These are phyloP conservation scores for Elsinoe batatas DNA, from an alignment of 2,329 filamentous ascomycete species.

Conservation along the genomic window DNA sequence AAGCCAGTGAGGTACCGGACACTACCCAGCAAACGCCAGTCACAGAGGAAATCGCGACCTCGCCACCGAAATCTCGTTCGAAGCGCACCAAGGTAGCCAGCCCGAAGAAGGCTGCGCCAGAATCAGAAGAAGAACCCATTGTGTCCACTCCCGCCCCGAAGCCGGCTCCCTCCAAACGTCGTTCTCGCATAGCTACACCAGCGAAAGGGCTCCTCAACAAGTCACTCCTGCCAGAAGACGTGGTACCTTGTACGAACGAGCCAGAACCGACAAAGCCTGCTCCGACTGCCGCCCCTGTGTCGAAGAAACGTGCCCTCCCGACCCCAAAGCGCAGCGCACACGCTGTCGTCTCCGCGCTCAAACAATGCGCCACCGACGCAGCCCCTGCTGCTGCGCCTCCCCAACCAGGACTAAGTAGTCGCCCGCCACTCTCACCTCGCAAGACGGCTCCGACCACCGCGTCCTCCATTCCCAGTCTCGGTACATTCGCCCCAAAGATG, in stretches of 20 bases:
- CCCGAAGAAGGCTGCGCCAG: not conserved
- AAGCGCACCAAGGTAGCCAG: not conserved
- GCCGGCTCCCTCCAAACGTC: slow-evolving; percentile 18
- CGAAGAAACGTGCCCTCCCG: slow-evolving; percentile 5
- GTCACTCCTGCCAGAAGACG: slow-evolving; percentile 6
- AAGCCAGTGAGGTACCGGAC: not conserved
- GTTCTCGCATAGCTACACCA: slow-evolving; percentile 28
- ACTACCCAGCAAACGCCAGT: not conserved
- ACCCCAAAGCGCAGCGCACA: slow-evolving; percentile 10
- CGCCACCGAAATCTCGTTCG: slow-evolving; percentile 4
- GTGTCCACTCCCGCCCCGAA: slow-evolving; percentile 5
- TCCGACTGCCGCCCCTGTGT: not conserved
- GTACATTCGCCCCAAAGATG: slow-evolving; percentile 6
- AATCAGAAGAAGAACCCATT: not conserved
- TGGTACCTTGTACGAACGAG: not conserved
- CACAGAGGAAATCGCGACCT: not conserved
- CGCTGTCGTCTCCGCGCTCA: not conserved
- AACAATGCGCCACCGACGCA: not conserved
- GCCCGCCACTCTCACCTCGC: not conserved
- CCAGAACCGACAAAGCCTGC: not conserved
- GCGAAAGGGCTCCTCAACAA: slow-evolving; percentile 20
- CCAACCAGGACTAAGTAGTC: not conserved
- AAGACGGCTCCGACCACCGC: not conserved
- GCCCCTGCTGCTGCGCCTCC: not conserved
- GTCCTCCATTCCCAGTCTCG: not conserved